Conservation (phyloP, 2,329 filamentous ascomycete species). For the Thelonectria olida region DNA sequence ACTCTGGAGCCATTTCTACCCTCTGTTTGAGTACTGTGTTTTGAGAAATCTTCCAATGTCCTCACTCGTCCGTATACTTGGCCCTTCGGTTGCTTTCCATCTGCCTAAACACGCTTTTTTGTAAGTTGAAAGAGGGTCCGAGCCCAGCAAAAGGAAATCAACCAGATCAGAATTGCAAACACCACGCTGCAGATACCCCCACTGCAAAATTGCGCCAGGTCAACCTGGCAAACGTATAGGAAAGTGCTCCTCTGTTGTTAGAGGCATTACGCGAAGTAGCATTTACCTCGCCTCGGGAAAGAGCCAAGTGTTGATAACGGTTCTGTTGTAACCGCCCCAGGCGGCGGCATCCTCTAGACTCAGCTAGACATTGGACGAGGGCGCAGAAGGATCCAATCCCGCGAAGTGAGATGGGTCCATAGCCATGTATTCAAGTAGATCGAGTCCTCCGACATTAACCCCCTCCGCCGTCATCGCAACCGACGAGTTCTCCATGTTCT, state of each 20-base stretch:
- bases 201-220: not conserved
- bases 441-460: constrained; percentile 72
- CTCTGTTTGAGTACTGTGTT: constrained; percentile 7
- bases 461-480: constrained; percentile 75
- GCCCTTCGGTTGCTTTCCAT: not conserved
- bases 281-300: not conserved
- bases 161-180: not conserved
- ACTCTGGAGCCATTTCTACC: constrained; percentile 11
- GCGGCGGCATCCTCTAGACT: no score
- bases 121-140: not conserved
- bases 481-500: constrained; percentile 68
- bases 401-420: constrained; percentile 62
- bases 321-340: not conserved
- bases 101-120: not conserved
- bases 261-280: not conserved
- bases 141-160: not conserved
- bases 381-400: constrained; percentile 41
- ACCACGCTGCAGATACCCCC: not conserved
- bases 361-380: constrained; percentile 28
- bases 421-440: constrained; percentile 74
- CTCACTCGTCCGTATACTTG: not conserved
- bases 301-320: not conserved
- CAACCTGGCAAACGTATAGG: not conserved
- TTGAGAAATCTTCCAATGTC: not conserved
- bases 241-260: not conserved